Evolutionary conservation across 176 grass and related monocot species (phyloP), one percentile per base, ranked within the genome.

Genomic region (Carex littledalei): DNA sequence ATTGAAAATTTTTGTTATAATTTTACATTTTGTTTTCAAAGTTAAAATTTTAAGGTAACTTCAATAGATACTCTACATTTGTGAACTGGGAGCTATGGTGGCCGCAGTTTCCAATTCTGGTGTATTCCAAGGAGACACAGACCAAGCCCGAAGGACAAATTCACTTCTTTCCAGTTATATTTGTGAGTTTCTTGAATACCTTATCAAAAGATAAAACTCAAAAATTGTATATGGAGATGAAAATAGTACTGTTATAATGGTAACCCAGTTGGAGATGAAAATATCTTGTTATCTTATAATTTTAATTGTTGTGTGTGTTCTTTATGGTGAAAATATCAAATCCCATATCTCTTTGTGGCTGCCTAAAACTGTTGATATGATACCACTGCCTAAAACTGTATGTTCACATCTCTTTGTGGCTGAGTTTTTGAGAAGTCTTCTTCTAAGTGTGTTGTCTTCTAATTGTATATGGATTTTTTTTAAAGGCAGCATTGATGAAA

Each of bases 81-180:
- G 83, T 98, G 68, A 98, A 98, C 37, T 98, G 95, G 95, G 95
- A 98, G 24, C 62, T 94, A 45, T 94, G 95, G 95, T 98, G 95
- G 92, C 92, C 92, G 1, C 86, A 98, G 0, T 92, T 94, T 63
- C 92, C 92, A 65, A 67, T 93, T 43, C 50, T 98, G 76, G 92
- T 98, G 66, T 98, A 98, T 77, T 97, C 94, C 88, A 98, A 98
- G 66, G 92, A 98, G 87, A 98, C 82, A 43, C 92, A 94, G 82
- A 94, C 91, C 14, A 98, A 94, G 83, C 89, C 95, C 0, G 91
- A 93, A 82, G 95, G 95, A 64, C 95, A 98, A 84, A 70, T 98
- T 74, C 95, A 98, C 88, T 98, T 98, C 68, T 98, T 98, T 70
- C 95, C 95, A 21, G 92, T 94, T 79, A 94, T 97, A 87, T 97